Base-by-base conservation (phyloP, 1,284 basidiomycete genomes). In the Cutaneotrichosporon sp. region DNA sequence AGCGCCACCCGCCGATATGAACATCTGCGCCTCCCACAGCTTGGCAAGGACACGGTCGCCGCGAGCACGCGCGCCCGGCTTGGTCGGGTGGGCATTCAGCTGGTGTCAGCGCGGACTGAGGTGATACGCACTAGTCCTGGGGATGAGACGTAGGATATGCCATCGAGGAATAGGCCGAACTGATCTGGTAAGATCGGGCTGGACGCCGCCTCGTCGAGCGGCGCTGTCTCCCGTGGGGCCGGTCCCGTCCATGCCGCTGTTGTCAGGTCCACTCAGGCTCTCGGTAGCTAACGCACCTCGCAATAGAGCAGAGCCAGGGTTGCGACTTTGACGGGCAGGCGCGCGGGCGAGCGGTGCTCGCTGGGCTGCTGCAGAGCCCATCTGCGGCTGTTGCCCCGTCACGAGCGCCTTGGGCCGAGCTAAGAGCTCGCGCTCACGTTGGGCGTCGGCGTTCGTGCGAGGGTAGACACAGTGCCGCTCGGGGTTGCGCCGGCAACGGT, bases 11-110 rank as follows among this genome's bases (percentile, higher is more conserved):
- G 43, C 53, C 16, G 63, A 64, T 6, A 64, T 43, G 54, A 60
- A 52, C 59, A 64, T 58, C 33, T 64, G 63, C 18, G 63, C 63
- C 34, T 64, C 63, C 63, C 63, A 64, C 18, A 64, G 33, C 33
- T 61, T 60, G 7, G 63, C 63, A 6, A 64, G 59, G 5, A 64
- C 63, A 18, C 63, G 63, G 29, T 64, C 63, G 29, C 53, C 55
- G 11, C 63, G 63, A 8, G 59, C 59, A 4, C 59, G 59, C 4
- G 51, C 63, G 7, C 54, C 63, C 0, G 42, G 63, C 29, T 60
- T 64, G 20, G 56, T 58, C 3, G 63, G 63, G 14, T 53, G 63
- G 16, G 54, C 59, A 14, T 64, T 60, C 22, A 64, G 63, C 63
- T 64, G 56, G 0, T 10, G 36, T 58, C 29, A 59, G 58, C n/a